Evolutionary conservation across 176 grass and related monocot genomes (phyloP).

Genomic region (Aegilops longissima): DNA sequence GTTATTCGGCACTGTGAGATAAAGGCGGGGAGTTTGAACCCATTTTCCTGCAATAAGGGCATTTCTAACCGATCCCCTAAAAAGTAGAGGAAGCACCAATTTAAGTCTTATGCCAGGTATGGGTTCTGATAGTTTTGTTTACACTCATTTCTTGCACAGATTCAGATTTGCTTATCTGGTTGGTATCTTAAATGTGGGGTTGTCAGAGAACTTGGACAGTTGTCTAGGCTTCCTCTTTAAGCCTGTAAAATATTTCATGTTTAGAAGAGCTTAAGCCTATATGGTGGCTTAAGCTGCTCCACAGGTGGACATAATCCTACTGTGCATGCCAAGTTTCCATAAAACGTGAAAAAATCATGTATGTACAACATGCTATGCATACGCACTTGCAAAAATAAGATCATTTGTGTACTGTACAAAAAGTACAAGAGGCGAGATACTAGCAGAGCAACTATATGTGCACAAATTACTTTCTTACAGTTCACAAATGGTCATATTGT

Average conservation of each 20-base stretch:
- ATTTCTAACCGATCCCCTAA: no score
- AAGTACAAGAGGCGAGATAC: background rate
- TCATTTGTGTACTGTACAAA: background rate
- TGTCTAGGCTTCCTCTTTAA: background rate
- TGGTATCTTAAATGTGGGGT: no score
- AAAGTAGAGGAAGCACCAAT: no score
- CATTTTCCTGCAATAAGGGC: background rate
- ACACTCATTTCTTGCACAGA: no score
- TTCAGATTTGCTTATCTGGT: no score
- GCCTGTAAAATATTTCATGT: conserved; percentile 3
- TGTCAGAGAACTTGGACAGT: no score
- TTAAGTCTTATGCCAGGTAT: no score
- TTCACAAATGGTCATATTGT: background rate
- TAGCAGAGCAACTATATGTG: background rate
- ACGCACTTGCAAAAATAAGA: background rate
- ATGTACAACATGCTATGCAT: background rate
- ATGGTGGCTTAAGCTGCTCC: background rate
- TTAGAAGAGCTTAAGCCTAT: background rate
- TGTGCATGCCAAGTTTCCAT: no score
- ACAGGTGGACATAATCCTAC: background rate
- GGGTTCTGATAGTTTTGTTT: no score
- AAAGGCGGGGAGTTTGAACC: background rate
- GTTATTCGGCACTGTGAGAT: background rate
- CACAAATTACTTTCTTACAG: background rate
- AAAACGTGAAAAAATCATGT: no score